Evolutionary conservation across 2,329 filamentous ascomycete genomes (phyloP).

Genomic region (Phyllosticta citribraziliensis): DNA sequence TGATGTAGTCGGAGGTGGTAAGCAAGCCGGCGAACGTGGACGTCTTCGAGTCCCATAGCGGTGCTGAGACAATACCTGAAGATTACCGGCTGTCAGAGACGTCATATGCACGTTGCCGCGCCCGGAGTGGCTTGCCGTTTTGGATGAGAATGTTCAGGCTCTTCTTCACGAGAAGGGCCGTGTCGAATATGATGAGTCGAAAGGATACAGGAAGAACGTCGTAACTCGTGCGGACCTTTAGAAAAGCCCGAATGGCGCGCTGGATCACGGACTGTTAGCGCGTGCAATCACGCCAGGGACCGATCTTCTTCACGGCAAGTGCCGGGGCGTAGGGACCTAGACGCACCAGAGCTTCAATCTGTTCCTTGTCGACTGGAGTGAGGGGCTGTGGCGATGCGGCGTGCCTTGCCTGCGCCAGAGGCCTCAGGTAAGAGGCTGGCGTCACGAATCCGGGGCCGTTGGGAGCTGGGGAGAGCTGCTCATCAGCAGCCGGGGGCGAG

Average conservation of each 20-base stretch:
- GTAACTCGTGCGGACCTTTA: constrained; percentile 93
- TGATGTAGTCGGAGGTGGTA: constrained; percentile 95
- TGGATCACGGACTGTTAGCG: constrained; percentile 25
- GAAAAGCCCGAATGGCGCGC: constrained; percentile 88
- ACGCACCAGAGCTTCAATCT: constrained; percentile 68
- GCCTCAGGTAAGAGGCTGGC: constrained; percentile 28
- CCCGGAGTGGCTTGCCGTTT: constrained; percentile 56
- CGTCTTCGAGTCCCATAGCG: constrained; percentile 88
- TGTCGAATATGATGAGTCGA: constrained; percentile 91
- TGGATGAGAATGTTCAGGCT: constrained; percentile 91
- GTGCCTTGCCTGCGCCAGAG: constrained; percentile 19
- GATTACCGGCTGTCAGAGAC: constrained; percentile 12
- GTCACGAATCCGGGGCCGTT: constrained; percentile 25
- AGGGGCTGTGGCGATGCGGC: constrained; percentile 27
- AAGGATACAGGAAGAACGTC: constrained; percentile 95
- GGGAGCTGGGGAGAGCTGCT: constrained; percentile 12
- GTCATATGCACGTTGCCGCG: background rate
- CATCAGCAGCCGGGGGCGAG: constrained; percentile 17
- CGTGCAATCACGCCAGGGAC: background rate
- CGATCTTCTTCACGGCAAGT: constrained; percentile 1
- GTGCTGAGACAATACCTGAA: constrained; percentile 89
- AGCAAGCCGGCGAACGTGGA: constrained; percentile 90
- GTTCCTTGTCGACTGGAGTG: constrained; percentile 62
- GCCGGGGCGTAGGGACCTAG: background rate
- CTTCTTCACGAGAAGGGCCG: constrained; percentile 90